Evolutionary conservation across 768 basidiomycete species (phyloP), one percentile per base, ranked within the genome.

Genomic region (Amanita inopinata): DNA sequence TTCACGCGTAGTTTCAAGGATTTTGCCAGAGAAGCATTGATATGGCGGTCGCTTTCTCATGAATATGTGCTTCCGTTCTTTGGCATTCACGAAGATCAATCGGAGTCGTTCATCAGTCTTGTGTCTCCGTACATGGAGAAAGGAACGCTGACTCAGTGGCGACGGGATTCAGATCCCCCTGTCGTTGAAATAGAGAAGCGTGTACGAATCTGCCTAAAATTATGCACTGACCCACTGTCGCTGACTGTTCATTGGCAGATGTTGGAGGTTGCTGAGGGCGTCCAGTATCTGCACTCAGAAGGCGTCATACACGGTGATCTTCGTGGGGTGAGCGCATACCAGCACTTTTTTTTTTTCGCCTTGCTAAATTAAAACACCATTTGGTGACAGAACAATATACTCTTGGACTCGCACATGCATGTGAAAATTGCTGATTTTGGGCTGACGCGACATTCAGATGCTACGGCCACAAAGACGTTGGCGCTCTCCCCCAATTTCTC

Each of bases 371-470:
- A 10, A 33, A 2, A 18, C 20, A 0, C 6, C 14, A 24, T 24
- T 6, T 32, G n/a, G n/a, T n/a, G n/a, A 7, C 23, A 42, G 41
- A 31, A 32, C 0, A 42, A 42, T 23, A 6, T 42, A 7, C 23
- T 33, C n/a, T 9, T 42, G 14, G 22, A 24, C 27, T n/a, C 23
- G 7, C 14, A 34, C 27, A 9, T 24, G 6, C 3, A 33, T 9
- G 28, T 19, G 10, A 30, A 42, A 27, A 42, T 42, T 11, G 32
- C 33, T 25, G 33, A 34, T 23, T 42, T 42, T 34, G 41, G 41
- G n/a, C 14, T 42, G 8, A 33, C 33, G 2, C 40, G 40, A 1
- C 40, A 40, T 20, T 7, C 22, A 4, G 30, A 40, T 10, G 40
- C 19, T 17, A 33, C 32, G 3, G 0, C 22, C 7, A 33, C 41